Evolutionary conservation across 768 basidiomycete genomes (phyloP).

Genomic region (Rubroboletus pulcherrimus): DNA sequence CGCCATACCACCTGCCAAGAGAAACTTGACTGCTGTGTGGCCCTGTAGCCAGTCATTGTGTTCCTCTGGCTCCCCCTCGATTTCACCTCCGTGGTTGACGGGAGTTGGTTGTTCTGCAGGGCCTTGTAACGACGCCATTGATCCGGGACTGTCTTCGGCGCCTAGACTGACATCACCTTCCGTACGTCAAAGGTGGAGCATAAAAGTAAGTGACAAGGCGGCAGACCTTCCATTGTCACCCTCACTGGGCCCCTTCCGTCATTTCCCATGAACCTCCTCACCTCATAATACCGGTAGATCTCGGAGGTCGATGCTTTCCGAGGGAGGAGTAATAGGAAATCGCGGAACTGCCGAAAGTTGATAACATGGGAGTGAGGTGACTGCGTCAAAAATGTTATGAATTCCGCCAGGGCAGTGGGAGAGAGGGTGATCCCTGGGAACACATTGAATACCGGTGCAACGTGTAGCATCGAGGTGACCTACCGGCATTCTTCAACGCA

Average conservation of each 20-base stretch:
- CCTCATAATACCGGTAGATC: conserved; percentile 81
- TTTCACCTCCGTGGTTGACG: conserved; percentile 35
- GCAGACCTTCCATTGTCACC: conserved; percentile 84
- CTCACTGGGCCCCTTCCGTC: conserved; percentile 77
- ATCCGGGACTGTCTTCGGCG: conserved; percentile 66
- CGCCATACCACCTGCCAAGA: conserved; percentile 90
- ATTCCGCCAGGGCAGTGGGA: conserved; percentile 68
- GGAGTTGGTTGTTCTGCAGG: conserved; percentile 13
- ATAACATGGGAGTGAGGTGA: conserved; percentile 66
- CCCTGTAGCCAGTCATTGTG: conserved; percentile 60
- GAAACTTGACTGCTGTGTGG: conserved; percentile 78
- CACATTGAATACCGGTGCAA: conserved; percentile 15
- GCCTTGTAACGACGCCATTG: conserved; percentile 17
- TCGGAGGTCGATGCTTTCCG: conserved; percentile 76
- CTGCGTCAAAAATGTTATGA: conserved; percentile 75
- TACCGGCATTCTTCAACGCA: conserved; percentile 74
- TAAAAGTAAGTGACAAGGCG: conserved; percentile 11
- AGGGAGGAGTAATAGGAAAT: conserved; percentile 85
- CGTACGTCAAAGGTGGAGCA: conserved; percentile 23
- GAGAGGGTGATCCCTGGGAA: conserved; percentile 66
- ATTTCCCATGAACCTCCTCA: conserved; percentile 61
- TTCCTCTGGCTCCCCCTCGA: conserved; percentile 59
- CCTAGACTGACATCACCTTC: conserved; percentile 76
- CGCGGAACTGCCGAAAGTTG: conserved; percentile 82
- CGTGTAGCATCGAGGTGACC: conserved; percentile 21